These are phyloP conservation scores for Rhododendron simsii DNA, from an alignment of 148 eudicot genomes.

Conservation along the genomic window DNA sequence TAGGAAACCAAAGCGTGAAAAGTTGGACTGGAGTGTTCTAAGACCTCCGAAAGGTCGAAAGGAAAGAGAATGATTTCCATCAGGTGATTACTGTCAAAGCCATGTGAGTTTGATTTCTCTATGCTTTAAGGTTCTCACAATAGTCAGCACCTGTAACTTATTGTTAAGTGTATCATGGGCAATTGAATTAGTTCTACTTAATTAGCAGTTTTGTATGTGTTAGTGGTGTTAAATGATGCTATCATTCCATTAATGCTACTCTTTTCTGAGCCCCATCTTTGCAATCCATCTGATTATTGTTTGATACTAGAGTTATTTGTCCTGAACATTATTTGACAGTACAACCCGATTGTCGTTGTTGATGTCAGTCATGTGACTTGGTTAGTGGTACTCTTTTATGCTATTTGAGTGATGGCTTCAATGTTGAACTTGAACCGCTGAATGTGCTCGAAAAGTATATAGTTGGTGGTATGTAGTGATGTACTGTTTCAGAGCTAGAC, in stretches of 20 bases:
- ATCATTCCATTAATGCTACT: background rate
- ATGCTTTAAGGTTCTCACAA: background rate
- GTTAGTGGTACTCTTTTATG: background rate
- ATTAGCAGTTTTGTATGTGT: background rate
- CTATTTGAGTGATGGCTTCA: background rate
- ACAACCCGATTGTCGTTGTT: background rate
- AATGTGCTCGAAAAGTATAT: background rate
- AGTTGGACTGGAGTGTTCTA: slow-evolving; percentile 64
- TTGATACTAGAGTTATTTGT: background rate
- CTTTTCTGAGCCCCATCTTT: slow-evolving; percentile 6
- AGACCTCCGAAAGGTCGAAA: slow-evolving; percentile 54
- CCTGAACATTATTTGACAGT: background rate
- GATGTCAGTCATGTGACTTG: background rate
- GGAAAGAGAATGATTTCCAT: slow-evolving; percentile 21
- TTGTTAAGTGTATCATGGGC: background rate
- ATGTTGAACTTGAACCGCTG: background rate
- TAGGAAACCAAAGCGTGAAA: slow-evolving; percentile 50
- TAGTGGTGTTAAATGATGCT: background rate
- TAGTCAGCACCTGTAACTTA: background rate
- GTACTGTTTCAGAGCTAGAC: background rate
- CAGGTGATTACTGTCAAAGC: slow-evolving; percentile 7
- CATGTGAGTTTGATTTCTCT: background rate
- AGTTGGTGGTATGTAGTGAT: background rate
- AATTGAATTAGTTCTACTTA: background rate
- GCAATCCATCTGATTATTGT: background rate